Evolutionary conservation across 371 early-diverging fungal genomes (phyloP).

Genomic region (Syncephalastrum sp.): DNA sequence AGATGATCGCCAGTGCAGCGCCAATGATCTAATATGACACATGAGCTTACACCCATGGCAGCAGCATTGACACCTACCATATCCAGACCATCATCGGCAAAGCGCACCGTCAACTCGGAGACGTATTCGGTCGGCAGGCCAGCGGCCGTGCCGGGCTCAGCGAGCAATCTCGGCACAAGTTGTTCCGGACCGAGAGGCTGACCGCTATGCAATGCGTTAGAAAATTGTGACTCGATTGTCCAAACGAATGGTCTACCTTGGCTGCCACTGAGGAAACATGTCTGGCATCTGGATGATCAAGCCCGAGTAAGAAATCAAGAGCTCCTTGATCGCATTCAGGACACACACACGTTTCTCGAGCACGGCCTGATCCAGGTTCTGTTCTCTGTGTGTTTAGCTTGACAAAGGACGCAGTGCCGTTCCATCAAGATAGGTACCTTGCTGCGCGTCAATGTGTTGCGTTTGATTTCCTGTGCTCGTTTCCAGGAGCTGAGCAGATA

Average conservation of each 20-base stretch:
- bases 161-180: conserved; percentile 44
- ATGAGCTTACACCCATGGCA: neutral
- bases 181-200: conserved; percentile 41
- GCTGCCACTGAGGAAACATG: conserved; percentile 79
- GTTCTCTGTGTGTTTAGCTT: neutral
- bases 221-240: conserved; percentile 18
- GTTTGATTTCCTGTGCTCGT: conserved; percentile 53
- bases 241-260: conserved; percentile 21
- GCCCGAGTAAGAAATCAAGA: conserved; percentile 84
- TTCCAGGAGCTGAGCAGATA: conserved; percentile 83
- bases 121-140: conserved; percentile 56
- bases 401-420: neutral
- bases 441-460: conserved; percentile 45
- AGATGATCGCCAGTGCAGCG: conserved; percentile 47
- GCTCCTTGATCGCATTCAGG: conserved; percentile 48
- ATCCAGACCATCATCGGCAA: conserved; percentile 62
- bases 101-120: conserved; percentile 47
- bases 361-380: conserved; percentile 57
- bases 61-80: conserved; percentile 29
- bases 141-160: conserved; percentile 43
- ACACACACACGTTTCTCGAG: conserved; percentile 59
- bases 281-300: conserved; percentile 83
- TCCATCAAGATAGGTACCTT: conserved; percentile 25
- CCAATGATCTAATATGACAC: conserved; percentile 43
- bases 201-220: conserved; percentile 29